Percentiles rank a stretch among this genome's conserved stretches.
Conservation (phyloP, 179 eudicot genomes). For the Drosera spatulata region DNA sequence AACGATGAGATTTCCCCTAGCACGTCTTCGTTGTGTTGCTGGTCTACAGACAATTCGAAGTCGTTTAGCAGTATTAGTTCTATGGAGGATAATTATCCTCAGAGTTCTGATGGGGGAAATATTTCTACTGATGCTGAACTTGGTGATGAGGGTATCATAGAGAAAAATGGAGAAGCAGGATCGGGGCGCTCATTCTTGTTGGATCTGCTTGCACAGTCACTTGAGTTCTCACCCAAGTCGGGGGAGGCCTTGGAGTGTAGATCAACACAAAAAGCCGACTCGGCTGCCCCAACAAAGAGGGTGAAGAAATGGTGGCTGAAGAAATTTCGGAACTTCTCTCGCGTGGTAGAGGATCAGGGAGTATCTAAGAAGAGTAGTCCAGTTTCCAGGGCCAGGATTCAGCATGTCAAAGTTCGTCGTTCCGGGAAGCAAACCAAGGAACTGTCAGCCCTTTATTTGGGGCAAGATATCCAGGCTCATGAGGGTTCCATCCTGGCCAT, state of each 20-base stretch:
- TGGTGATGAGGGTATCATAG: slow-evolving; percentile 6
- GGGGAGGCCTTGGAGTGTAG: slow-evolving; percentile 9
- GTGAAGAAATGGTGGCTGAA: slow-evolving; percentile 46
- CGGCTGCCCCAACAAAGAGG: slow-evolving; percentile 16
- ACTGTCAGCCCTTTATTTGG: slow-evolving; percentile 51
- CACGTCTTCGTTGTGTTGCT: slow-evolving; percentile 30
- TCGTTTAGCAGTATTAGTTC: slow-evolving; percentile 8
- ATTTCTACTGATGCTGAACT: slow-evolving; percentile 16
- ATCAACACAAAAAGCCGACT: slow-evolving; percentile 11
- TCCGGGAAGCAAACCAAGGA: slow-evolving; percentile 48
- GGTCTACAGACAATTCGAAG: slow-evolving; percentile 24
- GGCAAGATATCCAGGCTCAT: slow-evolving; percentile 70
- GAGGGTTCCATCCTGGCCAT: slow-evolving; percentile 69
- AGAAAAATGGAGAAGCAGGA: slow-evolving; percentile 7
- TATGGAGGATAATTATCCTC: slow-evolving; percentile 10
- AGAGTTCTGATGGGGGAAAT: slow-evolving; percentile 12
- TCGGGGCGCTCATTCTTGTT: slow-evolving; percentile 4
- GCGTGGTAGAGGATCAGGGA: slow-evolving; percentile 23
- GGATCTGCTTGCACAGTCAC: background rate
- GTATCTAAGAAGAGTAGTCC: background rate
- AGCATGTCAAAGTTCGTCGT: slow-evolving; percentile 34
- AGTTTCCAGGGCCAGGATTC: slow-evolving; percentile 12
- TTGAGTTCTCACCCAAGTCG: slow-evolving; percentile 20
- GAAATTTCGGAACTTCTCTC: slow-evolving; percentile 39
- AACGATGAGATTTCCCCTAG: slow-evolving; percentile 37